Conservation (phyloP, 2,329 filamentous ascomycete genomes). For the Grosmannia penicillata region DNA sequence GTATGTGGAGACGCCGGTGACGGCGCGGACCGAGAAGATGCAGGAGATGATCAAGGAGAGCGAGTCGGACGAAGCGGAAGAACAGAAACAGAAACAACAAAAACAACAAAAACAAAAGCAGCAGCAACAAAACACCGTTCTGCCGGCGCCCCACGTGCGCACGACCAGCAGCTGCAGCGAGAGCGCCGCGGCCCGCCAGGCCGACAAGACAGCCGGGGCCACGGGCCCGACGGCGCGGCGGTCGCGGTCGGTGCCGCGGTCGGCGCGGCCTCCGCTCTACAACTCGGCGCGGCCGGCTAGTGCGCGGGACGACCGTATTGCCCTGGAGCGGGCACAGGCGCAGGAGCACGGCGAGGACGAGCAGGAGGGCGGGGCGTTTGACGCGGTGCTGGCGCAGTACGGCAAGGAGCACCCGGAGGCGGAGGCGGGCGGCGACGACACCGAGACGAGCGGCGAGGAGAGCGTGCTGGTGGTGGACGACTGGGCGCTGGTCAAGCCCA, state of each 20-base stretch:
- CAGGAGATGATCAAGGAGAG: slow-evolving; percentile 2
- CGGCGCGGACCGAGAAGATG: slow-evolving; percentile 23
- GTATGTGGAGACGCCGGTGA: slow-evolving; percentile 40
- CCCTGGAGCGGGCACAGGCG: slow-evolving; percentile 32
- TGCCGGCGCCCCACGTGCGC: too few relatives aligned
- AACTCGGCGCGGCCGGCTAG: slow-evolving; percentile 40
- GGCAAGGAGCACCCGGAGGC: too few relatives aligned
- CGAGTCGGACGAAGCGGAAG: neutral
- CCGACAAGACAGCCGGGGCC: slow-evolving; percentile 9
- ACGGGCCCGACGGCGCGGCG: slow-evolving; percentile 17
- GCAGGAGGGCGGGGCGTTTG: too few relatives aligned
- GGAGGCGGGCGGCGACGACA: too few relatives aligned
- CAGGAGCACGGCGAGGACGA: too few relatives aligned
- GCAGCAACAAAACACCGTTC: neutral
- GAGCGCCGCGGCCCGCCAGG: slow-evolving; percentile 3
- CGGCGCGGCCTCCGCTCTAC: slow-evolving; percentile 29
- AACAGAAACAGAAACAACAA: too few relatives aligned
- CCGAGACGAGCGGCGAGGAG: too few relatives aligned
- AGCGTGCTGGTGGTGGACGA: too few relatives aligned
- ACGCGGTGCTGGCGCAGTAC: too few relatives aligned
- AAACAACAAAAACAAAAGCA: neutral
- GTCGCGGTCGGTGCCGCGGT: slow-evolving; percentile 25
- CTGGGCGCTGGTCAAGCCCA: slow-evolving; percentile 39
- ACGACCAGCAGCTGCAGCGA: too few relatives aligned
- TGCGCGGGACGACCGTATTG: slow-evolving; percentile 38